Conservation (phyloP, 495 filamentous ascomycete genomes). For the Delitschia confertaspora region DNA sequence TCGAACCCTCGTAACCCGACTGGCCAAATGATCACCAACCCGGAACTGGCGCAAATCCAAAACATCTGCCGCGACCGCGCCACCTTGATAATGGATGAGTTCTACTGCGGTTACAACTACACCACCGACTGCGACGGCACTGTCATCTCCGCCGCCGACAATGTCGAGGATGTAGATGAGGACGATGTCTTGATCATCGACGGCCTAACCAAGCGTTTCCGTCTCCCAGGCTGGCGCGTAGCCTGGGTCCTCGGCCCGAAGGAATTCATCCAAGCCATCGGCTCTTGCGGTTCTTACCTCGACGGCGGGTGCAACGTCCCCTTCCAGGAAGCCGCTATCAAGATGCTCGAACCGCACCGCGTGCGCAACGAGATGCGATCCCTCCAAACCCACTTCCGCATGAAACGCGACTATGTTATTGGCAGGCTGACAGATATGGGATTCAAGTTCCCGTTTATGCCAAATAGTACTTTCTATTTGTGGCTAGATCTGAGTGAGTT, state of each 20-base stretch:
- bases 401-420: slow-evolving; percentile 85
- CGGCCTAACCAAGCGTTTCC: slow-evolving; percentile 93
- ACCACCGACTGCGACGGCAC: slow-evolving; percentile 80
- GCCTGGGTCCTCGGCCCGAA: slow-evolving; percentile 94
- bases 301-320: slow-evolving; percentile 91
- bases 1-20: slow-evolving; percentile 97
- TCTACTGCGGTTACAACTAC: slow-evolving; percentile 78
- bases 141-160: slow-evolving; percentile 77
- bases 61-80: slow-evolving; percentile 84
- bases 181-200: slow-evolving; percentile 90
- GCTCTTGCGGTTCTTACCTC: slow-evolving; percentile 88
- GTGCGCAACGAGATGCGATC: slow-evolving; percentile 84
- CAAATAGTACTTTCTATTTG: slow-evolving; percentile 90
- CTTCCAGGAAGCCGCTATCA: slow-evolving; percentile 88
- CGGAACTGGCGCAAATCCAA: slow-evolving; percentile 77
- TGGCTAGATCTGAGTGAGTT: slow-evolving; percentile 62
- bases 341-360: slow-evolving; percentile 76
- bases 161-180: slow-evolving; percentile 61
- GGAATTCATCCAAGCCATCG: slow-evolving; percentile 91
- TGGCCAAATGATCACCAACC: slow-evolving; percentile 72
- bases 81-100: slow-evolving; percentile 90
- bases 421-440: slow-evolving; percentile 69
- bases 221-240: slow-evolving; percentile 91
- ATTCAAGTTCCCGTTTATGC: slow-evolving; percentile 61
- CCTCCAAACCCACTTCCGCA: slow-evolving; percentile 76